These are phyloP conservation scores for Ceratonia siliqua DNA, from an alignment of 306 rosid species.

Conservation along the genomic window DNA sequence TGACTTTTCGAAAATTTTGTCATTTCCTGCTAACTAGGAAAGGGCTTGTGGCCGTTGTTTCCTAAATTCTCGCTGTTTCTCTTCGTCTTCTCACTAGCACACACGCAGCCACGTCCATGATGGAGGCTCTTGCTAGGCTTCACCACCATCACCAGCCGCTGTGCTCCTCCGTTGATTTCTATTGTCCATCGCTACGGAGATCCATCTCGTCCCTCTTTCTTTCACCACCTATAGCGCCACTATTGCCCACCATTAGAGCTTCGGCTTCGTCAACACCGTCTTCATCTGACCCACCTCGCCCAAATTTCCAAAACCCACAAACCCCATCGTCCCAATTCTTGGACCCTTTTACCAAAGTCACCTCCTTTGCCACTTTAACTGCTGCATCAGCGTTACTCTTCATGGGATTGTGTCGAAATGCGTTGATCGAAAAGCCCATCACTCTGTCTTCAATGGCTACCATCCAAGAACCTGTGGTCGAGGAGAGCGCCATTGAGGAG, in stretches of 20 bases:
- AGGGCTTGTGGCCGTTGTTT: no score
- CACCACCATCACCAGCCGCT: conserved; percentile 31
- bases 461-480: conserved; percentile 15
- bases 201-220: conserved; percentile 30
- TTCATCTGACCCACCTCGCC: conserved; percentile 23
- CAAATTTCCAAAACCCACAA: conserved; percentile 25
- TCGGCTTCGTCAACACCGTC: conserved; percentile 25
- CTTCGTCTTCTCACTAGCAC: not conserved
- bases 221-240: not conserved
- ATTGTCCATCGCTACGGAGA: not conserved
- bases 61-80: no score
- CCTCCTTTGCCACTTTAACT: conserved; percentile 17
- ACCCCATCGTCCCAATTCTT: not conserved
- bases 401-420: conserved; percentile 18
- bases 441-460: conserved; percentile 15
- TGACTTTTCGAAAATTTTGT: no score
- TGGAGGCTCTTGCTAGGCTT: conserved; percentile 6
- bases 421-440: conserved; percentile 6
- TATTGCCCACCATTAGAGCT: conserved; percentile 33
- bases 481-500: not conserved
- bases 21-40: no score
- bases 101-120: not conserved
- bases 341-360: not conserved
- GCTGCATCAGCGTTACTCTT: conserved; percentile 42
- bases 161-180: not conserved